Evolutionary conservation across 2,329 filamentous ascomycete species (phyloP).

Genomic region (Botryotinia globosa): DNA sequence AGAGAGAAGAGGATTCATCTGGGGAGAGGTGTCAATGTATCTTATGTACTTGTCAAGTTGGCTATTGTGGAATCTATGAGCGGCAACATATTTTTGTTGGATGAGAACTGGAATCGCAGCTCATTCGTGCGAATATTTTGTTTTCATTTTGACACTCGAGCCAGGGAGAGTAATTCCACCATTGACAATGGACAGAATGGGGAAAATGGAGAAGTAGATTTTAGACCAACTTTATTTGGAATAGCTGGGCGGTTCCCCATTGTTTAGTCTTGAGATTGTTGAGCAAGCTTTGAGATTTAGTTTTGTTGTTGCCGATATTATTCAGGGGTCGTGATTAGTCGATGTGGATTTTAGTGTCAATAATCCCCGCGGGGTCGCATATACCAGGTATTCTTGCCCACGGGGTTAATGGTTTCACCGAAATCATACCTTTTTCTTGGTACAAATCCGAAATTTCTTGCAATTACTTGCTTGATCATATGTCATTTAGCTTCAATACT

Average conservation of each 20-base stretch:
- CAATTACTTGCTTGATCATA: neutral
- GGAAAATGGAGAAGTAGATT: neutral
- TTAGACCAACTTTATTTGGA: neutral
- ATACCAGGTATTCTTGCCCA: constrained; percentile 8
- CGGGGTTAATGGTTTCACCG: constrained; percentile 16
- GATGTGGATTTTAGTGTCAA: neutral
- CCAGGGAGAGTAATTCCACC: constrained; percentile 16
- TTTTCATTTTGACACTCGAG: neutral
- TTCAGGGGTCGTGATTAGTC: constrained; percentile 14
- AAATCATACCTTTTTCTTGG: neutral
- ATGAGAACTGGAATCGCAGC: neutral
- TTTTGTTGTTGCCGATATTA: neutral
- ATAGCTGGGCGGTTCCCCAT: constrained; percentile 9
- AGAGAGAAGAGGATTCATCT: neutral
- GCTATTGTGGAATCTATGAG: neutral
- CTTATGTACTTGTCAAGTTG: constrained; percentile 7
- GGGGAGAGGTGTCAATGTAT: neutral
- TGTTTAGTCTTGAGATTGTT: constrained; percentile 1
- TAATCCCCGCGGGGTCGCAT: constrained; percentile 16
- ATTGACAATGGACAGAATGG: constrained; percentile 3
- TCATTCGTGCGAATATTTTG: constrained; percentile 19
- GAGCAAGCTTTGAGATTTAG: neutral
- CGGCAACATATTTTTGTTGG: neutral
- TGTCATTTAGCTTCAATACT: neutral
- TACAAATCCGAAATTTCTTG: neutral